phyloP scores from a whole-genome alignment of 805 yeast genomes.

The Teunomyces atbi region DNA sequence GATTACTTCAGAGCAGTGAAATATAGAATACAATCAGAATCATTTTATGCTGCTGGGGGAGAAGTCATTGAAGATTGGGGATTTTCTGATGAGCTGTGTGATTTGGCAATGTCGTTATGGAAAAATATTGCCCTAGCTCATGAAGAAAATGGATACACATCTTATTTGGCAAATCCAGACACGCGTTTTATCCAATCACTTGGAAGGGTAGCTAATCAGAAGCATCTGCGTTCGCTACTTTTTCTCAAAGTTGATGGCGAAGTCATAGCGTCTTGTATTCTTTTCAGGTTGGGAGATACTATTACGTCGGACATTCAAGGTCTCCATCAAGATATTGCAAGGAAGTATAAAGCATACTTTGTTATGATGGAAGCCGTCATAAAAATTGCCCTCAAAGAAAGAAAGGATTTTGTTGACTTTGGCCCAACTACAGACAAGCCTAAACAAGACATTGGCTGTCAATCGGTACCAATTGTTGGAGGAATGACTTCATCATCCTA shows the following conservation, averaged over 20 bases:
- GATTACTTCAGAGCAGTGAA: slow-evolving; percentile 42
- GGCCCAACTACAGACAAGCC: slow-evolving; percentile 47
- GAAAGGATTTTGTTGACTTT: slow-evolving; percentile 40
- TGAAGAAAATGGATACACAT: slow-evolving; percentile 33
- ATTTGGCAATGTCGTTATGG: slow-evolving; percentile 32
- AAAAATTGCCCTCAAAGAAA: slow-evolving; percentile 35
- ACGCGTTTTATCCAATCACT: slow-evolving; percentile 26
- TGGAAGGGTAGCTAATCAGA: slow-evolving; percentile 21
- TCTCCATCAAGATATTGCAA: slow-evolving; percentile 36
- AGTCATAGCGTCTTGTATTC: slow-evolving; percentile 39
- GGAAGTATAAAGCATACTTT: slow-evolving; percentile 42
- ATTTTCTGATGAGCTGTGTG: slow-evolving; percentile 29
- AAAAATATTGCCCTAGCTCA: slow-evolving; percentile 38
- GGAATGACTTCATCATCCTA: background rate
- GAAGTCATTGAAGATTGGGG: slow-evolving; percentile 30
- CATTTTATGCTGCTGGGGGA: slow-evolving; percentile 36
- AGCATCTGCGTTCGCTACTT: slow-evolving; percentile 28
- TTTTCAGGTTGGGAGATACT: slow-evolving; percentile 43
- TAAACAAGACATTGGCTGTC: slow-evolving; percentile 40
- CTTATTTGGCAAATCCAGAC: slow-evolving; percentile 34
- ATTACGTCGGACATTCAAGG: slow-evolving; percentile 47
- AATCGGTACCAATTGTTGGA: slow-evolving; percentile 36
- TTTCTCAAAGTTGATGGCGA: slow-evolving; percentile 37
- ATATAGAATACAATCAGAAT: slow-evolving; percentile 36
- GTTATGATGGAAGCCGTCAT: slow-evolving; percentile 49